These are phyloP conservation scores for Phaeophleospora eucalypticola DNA, from an alignment of 2,329 filamentous ascomycete genomes.

Conservation along the genomic window DNA sequence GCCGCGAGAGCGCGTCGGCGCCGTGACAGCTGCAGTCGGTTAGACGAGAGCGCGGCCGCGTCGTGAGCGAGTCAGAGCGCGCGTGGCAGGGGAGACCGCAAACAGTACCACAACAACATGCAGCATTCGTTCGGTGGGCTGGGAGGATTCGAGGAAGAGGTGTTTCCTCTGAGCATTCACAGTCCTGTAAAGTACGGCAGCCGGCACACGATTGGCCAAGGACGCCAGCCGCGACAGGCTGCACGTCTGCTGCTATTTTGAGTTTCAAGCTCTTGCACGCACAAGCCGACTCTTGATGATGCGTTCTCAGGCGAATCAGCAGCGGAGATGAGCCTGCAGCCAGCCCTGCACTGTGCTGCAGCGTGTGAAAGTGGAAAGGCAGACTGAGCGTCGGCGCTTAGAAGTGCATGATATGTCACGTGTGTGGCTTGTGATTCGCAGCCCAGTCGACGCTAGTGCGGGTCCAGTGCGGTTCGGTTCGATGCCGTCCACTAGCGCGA, in stretches of 20 bases:
- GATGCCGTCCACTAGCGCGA: background rate
- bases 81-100: constrained; percentile 10
- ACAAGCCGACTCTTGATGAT: background rate
- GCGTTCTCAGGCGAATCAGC: background rate
- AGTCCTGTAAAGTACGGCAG: too few species aligned
- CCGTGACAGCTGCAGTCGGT: constrained; percentile 14
- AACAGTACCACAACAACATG: background rate
- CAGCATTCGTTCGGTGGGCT: too few species aligned
- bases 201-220: too few species aligned
- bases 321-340: background rate
- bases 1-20: constrained; percentile 19
- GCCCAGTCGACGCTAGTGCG: too few species aligned
- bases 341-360: background rate
- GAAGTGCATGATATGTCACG: background rate
- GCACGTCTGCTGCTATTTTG: background rate
- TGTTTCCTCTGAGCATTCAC: too few species aligned
- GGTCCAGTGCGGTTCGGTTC: background rate
- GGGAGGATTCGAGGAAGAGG: too few species aligned
- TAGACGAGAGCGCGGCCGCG: constrained; percentile 10
- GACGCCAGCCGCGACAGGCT: too few species aligned
- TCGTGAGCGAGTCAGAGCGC: constrained; percentile 22
- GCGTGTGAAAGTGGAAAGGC: background rate
- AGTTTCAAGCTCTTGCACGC: background rate
- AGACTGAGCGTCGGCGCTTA: background rate
- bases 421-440: background rate